These are phyloP conservation scores for Trichoderma hamatum DNA, from an alignment of 2,329 filamentous ascomycete species.

Conservation along the genomic window DNA sequence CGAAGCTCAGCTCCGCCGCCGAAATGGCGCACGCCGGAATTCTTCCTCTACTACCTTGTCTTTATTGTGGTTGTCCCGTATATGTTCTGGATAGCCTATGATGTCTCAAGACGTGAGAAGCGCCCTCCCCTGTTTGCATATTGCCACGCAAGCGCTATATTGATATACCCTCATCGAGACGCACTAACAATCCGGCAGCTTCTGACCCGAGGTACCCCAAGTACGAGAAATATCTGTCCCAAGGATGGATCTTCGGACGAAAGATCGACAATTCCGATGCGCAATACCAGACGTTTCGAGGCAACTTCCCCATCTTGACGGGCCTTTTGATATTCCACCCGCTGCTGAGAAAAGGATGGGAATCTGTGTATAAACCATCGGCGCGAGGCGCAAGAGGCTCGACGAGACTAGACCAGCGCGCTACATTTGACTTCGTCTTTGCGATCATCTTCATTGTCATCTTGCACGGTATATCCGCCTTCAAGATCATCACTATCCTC, in stretches of 20 bases:
- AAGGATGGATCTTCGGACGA: conserved; percentile 90
- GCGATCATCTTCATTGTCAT: conserved; percentile 75
- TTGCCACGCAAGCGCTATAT: not conserved
- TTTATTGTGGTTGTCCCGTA: conserved; percentile 69
- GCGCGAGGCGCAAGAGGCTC: conserved; percentile 50
- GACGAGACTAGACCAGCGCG: conserved; percentile 66
- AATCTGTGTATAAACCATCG: conserved; percentile 52
- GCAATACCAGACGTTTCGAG: conserved; percentile 84
- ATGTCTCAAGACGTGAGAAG: conserved; percentile 76
- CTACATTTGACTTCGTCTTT: conserved; percentile 82
- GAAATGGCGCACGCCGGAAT: conserved; percentile 86
- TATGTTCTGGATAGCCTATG: conserved; percentile 90
- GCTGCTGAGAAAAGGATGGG: conserved; percentile 72
- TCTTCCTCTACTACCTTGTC: conserved; percentile 75
- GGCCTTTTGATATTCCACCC: conserved; percentile 78
- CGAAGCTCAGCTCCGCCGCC: conserved; percentile 58
- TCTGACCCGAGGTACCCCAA: conserved; percentile 79
- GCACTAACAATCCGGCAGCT: conserved; percentile 51
- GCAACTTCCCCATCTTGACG: conserved; percentile 81
- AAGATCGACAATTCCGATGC: conserved; percentile 90
- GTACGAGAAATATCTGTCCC: conserved; percentile 69
- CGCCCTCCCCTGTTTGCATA: not conserved
- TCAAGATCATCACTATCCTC: conserved; percentile 82
- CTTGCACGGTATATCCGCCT: conserved; percentile 81
- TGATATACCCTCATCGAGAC: conserved; percentile 29